phyloP scores from a whole-genome alignment of 208 protist species.

The Acanthamoeba culbertsoni region DNA sequence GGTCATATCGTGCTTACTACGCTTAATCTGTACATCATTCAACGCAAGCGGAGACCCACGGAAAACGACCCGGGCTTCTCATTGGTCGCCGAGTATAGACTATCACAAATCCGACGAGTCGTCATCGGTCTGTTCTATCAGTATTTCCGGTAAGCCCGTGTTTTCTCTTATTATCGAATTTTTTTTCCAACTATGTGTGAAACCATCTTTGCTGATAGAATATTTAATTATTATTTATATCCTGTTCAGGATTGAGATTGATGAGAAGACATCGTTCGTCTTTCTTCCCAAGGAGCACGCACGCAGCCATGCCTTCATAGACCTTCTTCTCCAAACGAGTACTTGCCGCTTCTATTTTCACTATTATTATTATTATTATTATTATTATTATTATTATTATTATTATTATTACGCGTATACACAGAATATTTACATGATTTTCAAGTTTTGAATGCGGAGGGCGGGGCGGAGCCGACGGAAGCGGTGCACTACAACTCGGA shows the following conservation, averaged over 20 bases:
- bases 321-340: neutral
- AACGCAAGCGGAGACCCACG: neutral
- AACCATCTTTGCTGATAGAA: neutral
- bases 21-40: slow-evolving; percentile 5
- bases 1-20: neutral
- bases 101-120: neutral
- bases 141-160: neutral
- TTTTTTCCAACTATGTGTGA: no score
- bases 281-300: slow-evolving; percentile 23
- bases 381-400: neutral
- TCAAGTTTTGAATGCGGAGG: neutral
- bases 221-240: neutral
- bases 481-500: slow-evolving; percentile 22
- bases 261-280: neutral
- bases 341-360: neutral
- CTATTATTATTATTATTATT: neutral
- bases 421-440: neutral
- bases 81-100: neutral
- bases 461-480: neutral
- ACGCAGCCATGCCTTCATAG: slow-evolving; percentile 9
- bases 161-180: no score
- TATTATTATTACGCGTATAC: neutral
- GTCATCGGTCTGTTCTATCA: slow-evolving; percentile 44
- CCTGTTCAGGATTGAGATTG: neutral
- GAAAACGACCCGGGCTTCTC: slow-evolving; percentile 16